phyloP scores from a whole-genome alignment of 805 yeast genomes.

The Wickerhamiella kazuoi region DNA sequence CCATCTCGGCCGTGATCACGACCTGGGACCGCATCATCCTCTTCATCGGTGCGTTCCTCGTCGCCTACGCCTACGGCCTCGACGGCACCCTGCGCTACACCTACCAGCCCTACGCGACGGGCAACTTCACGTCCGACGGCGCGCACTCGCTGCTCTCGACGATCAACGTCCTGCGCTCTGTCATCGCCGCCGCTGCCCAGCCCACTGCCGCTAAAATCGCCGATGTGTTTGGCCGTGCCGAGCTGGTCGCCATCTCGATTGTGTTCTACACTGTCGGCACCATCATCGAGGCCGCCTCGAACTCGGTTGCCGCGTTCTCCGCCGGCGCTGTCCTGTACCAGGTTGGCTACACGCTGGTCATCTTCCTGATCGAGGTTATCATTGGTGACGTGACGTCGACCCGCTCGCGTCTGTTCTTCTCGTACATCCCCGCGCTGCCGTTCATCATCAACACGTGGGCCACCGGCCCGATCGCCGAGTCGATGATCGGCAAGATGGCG shows the following conservation, averaged over 20 bases:
- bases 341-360: constrained; percentile 46
- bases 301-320: constrained; percentile 38
- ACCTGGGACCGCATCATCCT: constrained; percentile 25
- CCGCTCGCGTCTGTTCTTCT: constrained; percentile 51
- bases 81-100: constrained; percentile 41
- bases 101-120: constrained; percentile 39
- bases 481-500: constrained; percentile 9
- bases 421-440: constrained; percentile 53
- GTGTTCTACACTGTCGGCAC: constrained; percentile 47
- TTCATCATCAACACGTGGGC: constrained; percentile 67
- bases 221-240: constrained; percentile 50
- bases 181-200: constrained; percentile 50
- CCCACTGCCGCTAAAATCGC: constrained; percentile 46
- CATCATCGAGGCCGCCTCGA: constrained; percentile 43
- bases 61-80: constrained; percentile 42
- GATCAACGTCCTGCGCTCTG: constrained; percentile 34
- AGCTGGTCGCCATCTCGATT: constrained; percentile 31
- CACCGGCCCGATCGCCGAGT: constrained; percentile 34
- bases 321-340: constrained; percentile 44
- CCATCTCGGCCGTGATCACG: constrained; percentile 33
- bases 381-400: constrained; percentile 50
- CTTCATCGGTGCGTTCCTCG: constrained; percentile 33
- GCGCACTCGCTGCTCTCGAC: constrained; percentile 41
- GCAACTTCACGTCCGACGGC: constrained; percentile 24
- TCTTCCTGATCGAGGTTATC: constrained; percentile 37